phyloP scores from a whole-genome alignment of 2,329 filamentous ascomycete genomes.

The Arthrobotrys conoides region DNA sequence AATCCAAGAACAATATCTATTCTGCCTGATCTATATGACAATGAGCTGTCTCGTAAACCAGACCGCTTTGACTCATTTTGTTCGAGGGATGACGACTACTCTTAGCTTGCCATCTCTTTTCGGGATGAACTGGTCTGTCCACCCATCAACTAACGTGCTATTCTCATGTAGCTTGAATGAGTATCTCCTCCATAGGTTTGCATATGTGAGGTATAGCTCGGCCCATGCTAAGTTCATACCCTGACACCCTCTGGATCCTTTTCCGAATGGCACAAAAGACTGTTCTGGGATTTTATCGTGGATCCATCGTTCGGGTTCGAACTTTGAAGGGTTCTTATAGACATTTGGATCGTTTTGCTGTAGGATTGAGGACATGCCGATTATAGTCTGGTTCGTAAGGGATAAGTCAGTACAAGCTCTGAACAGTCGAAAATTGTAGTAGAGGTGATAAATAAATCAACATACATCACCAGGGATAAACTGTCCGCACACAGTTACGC shows the following conservation, averaged over 20 bases:
- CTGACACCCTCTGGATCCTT: constrained; percentile 65
- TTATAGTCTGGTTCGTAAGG: constrained; percentile 62
- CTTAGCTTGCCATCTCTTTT: constrained; percentile 45
- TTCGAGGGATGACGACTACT: constrained; percentile 43
- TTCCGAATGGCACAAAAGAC: constrained; percentile 60
- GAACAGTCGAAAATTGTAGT: neutral
- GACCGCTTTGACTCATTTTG: constrained; percentile 21
- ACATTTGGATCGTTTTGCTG: constrained; percentile 62
- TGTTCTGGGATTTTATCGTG: constrained; percentile 56
- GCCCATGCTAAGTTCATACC: constrained; percentile 66
- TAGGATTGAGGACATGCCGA: constrained; percentile 64
- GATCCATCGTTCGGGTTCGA: constrained; percentile 50
- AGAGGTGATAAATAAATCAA: neutral
- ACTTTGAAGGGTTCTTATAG: constrained; percentile 54
- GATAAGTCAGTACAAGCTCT: neutral
- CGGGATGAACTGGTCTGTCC: constrained; percentile 57
- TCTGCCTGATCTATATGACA: neutral
- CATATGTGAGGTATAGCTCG: constrained; percentile 66
- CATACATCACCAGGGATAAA: constrained; percentile 65
- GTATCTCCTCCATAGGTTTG: constrained; percentile 65
- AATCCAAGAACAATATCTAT: neutral
- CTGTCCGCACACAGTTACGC: constrained; percentile 65
- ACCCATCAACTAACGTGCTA: constrained; percentile 24
- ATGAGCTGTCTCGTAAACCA: constrained; percentile 35
- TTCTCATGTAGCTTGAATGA: constrained; percentile 63